phyloP scores from a whole-genome alignment of 495 filamentous ascomycete species.

The Pseudomonodictys pantanalensis region DNA sequence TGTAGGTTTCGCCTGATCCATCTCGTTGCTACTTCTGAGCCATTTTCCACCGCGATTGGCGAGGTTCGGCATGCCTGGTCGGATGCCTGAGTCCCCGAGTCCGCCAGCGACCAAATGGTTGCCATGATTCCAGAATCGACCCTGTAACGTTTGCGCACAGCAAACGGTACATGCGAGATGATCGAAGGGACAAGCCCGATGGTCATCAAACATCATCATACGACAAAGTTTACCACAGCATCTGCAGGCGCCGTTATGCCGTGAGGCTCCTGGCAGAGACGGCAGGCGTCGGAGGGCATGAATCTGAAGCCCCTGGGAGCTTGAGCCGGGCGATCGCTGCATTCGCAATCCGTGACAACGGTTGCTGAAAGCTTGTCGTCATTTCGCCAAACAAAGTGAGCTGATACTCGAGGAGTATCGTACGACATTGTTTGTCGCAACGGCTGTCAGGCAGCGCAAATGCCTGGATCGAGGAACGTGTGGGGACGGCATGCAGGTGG shows the following conservation, averaged over 20 bases:
- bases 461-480: neutral
- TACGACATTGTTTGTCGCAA: conserved; percentile 19
- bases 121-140: neutral
- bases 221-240: conserved; percentile 25
- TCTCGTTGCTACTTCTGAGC: no score
- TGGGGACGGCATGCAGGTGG: conserved; percentile 14
- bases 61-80: no score
- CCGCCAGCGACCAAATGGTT: neutral
- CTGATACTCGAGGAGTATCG: conserved; percentile 13
- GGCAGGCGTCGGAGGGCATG: conserved; percentile 7
- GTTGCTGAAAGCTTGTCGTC: conserved; percentile 6
- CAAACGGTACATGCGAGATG: neutral
- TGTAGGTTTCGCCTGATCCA: no score
- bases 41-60: no score
- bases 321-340: no score
- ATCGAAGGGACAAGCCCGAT: neutral
- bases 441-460: neutral
- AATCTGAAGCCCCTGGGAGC: no score
- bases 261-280: neutral
- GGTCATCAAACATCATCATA: conserved; percentile 23
- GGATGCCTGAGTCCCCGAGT: conserved; percentile 23
- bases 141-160: neutral
- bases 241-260: neutral
- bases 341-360: neutral
- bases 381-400: conserved; percentile 11